Conservation (phyloP, 2,329 filamentous ascomycete species). For the Xylariales sp. region DNA sequence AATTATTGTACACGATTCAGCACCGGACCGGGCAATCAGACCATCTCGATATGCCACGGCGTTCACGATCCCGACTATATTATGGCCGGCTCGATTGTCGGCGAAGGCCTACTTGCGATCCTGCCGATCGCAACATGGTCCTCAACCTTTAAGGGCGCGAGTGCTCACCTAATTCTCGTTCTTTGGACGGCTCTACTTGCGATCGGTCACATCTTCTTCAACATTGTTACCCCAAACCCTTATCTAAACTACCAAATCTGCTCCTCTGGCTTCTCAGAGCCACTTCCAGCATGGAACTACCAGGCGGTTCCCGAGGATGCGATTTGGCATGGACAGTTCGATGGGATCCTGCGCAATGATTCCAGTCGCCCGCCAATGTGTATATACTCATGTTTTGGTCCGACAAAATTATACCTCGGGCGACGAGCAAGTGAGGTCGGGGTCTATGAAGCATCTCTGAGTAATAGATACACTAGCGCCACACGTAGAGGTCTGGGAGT, state of each 20-base stretch:
- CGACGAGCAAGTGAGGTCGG: neutral
- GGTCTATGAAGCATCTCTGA: neutral
- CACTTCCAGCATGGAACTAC: neutral
- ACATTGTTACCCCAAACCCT: neutral
- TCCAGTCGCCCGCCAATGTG: neutral
- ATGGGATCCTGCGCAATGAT: neutral
- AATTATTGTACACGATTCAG: neutral
- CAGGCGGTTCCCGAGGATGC: neutral
- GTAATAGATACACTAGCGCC: neutral
- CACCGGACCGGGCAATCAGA: neutral
- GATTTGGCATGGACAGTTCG: neutral
- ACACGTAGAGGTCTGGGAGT: neutral
- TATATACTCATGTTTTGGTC: neutral
- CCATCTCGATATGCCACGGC: neutral
- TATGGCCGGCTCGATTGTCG: neutral
- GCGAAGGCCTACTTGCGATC: neutral
- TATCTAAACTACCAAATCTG: neutral
- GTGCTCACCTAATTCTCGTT: neutral
- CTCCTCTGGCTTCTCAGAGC: neutral
- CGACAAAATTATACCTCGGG: neutral
- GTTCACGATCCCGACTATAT: neutral
- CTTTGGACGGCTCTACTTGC: neutral
- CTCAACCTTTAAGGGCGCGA: neutral
- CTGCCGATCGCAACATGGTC: neutral
- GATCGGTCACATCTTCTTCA: neutral